Conservation (phyloP, 2,329 filamentous ascomycete genomes). For the Xylariaceae sp. region DNA sequence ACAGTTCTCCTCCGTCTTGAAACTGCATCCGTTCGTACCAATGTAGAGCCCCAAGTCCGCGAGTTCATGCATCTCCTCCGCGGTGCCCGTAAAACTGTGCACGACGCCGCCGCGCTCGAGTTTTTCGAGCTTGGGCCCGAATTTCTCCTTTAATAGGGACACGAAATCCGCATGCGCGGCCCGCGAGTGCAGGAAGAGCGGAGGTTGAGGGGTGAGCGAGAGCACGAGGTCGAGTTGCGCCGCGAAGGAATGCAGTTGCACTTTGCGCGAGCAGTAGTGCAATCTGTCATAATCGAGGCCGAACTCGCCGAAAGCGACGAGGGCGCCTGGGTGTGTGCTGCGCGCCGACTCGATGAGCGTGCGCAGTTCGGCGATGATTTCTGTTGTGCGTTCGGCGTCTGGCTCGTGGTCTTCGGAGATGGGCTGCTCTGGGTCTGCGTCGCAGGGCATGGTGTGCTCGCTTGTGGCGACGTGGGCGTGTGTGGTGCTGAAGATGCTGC, state of each 20-base stretch:
- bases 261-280: slow-evolving; percentile 70
- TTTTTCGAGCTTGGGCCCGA: slow-evolving; percentile 54
- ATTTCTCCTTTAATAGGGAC: slow-evolving; percentile 55
- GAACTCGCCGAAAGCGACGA: slow-evolving; percentile 88
- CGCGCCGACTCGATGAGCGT: slow-evolving; percentile 58
- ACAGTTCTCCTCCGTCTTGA: slow-evolving; percentile 91
- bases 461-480: slow-evolving; percentile 39
- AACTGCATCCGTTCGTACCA: slow-evolving; percentile 92
- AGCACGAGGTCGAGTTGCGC: slow-evolving; percentile 75
- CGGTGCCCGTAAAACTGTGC: slow-evolving; percentile 88
- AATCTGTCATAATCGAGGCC: slow-evolving; percentile 94
- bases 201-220: slow-evolving; percentile 63
- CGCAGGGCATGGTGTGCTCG: slow-evolving; percentile 48
- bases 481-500: slow-evolving; percentile 65
- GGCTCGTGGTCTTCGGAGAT: slow-evolving; percentile 45
- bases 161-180: slow-evolving; percentile 86
- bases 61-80: slow-evolving; percentile 76
- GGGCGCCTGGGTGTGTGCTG: slow-evolving; percentile 34
- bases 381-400: slow-evolving; percentile 40
- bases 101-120: slow-evolving; percentile 77
- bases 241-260: slow-evolving; percentile 80
- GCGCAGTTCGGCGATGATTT: slow-evolving; percentile 56
- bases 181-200: slow-evolving; percentile 86
- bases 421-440: slow-evolving; percentile 45
- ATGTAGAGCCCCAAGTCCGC: slow-evolving; percentile 79